Evolutionary conservation across 2,329 filamentous ascomycete genomes (phyloP), one percentile per base, ranked within the genome.

Genomic region (Microascus cirrosus): DNA sequence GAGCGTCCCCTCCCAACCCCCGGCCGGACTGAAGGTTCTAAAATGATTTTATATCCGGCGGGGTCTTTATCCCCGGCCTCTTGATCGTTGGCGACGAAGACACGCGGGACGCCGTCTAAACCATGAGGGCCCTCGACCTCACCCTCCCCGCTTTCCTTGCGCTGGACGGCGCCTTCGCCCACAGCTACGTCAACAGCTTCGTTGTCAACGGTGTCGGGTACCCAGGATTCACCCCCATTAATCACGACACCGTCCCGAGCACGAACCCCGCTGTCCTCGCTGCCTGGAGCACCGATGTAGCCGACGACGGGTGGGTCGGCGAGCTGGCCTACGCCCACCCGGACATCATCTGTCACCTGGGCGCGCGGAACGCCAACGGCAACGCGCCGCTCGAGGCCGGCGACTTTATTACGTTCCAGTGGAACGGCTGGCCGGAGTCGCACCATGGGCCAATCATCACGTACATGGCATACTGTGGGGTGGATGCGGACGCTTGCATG

Each of bases 371-470:
- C 25, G 76, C 70, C 12, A 60, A 68, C 50, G 69, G 71, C 56
- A 71, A 71, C 20, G 71, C 73, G 34, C 63, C 64, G 1, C 77
- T 86, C 45, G 72, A 75, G 18, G 74, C 74, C n/a, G 79, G 79
- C 60, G 75, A 78, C 63, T 71, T 72, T 63, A 62, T 80, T 58
- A 68, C 63, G 59, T 71, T 76, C 63, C 73, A 79, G 66, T 81
- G 77, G 77, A 77, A 80, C 65, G 78, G 81, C 70, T 77, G 81
- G 56, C 78, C 70, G 61, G 60, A 65, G n/a, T 77, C 74, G 54
- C 79, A 82, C 70, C 70, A 73, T 67, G 79, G 79, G 7, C 79
- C 78, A 32, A 67, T 81, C 64, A 71, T 78, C 61, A 78, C 76
- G 58, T 82, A 79, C 66, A 75, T 82, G 63, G 76, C 78, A 18